Base-by-base conservation (phyloP, 1,284 basidiomycete species). In the Sporisorium iseilematis-ciliati region DNA sequence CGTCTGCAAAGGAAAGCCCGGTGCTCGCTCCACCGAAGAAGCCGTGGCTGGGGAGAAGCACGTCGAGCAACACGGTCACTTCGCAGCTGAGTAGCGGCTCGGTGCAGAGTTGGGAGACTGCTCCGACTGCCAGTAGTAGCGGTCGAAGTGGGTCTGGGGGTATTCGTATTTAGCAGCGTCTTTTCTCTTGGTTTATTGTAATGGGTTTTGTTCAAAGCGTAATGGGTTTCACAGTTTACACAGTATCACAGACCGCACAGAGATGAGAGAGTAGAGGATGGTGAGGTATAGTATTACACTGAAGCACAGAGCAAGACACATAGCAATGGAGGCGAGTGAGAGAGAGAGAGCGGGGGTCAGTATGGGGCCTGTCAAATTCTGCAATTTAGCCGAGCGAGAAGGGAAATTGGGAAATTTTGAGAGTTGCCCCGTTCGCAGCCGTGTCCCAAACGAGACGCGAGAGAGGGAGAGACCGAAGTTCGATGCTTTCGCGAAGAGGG, bases 341-440 rank as follows among this genome's bases (percentile, higher is more conserved):
- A n/a, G 26, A 14, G 31, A 20, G 16, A 25, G 7, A 3, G 29
- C 5, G 11, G 33, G 21, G 23, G 25, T 54, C 53, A 29, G 41
- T 56, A 41, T 38, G 50, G 58, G n/a, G n/a, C n/a, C 68, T 65
- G 68, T 70, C 62, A 54, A 70, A 43, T 61, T 58, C 48, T 21
- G 61, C 67, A 53, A 53, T 64, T 60, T 61, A 70, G 57, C 67
- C 67, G 57, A 64, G 41, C 18, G 35, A 14, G 23, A n/a, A 11
- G 49, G 20, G 26, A 45, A 25, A 53, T 33, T 35, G 35, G 49
- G 46, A 43, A 38, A 38, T 45, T 49, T 65, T 60, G 62, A 55
- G 51, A 65, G 58, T 65, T 62, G 68, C 55, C 68, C 62, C 68
- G 68, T 71, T 65, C 63, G 63, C 62, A n/a, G 58, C 14, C 14